Percentiles rank a stretch among this genome's conserved stretches.
Conservation (phyloP, 305 asterid species). For the Salvia sclarea region DNA sequence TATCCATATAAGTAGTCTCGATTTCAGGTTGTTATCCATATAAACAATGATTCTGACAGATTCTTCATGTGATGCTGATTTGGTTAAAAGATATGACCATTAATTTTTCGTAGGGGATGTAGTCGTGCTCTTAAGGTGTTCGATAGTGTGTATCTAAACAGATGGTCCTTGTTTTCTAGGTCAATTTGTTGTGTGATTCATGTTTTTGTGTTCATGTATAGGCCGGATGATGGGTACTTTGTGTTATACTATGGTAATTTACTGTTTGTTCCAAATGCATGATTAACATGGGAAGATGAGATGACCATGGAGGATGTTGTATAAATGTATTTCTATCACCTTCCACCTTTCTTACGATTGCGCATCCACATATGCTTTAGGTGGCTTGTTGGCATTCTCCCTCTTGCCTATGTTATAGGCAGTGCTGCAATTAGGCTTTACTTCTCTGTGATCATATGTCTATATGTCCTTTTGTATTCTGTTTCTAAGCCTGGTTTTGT, state of each 20-base stretch:
- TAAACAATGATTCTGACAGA: not conserved
- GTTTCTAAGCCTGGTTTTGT: not conserved
- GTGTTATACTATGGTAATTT: slow-evolving; percentile 3
- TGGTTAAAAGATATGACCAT: not conserved
- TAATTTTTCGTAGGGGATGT: slow-evolving; percentile 4
- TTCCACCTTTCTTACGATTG: slow-evolving; percentile 1
- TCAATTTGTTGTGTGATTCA: slow-evolving; percentile 8
- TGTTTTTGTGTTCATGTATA: slow-evolving; percentile 6
- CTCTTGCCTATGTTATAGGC: slow-evolving; percentile 10
- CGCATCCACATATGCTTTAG: not conserved
- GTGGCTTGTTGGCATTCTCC: slow-evolving; percentile 2
- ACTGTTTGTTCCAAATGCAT: not conserved
- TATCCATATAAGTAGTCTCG: not conserved
- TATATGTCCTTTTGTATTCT: not conserved
- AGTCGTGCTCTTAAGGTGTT: not conserved
- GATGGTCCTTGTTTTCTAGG: not conserved
- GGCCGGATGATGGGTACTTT: not conserved
- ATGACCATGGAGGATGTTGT: not conserved
- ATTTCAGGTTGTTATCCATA: slow-evolving; percentile 1
- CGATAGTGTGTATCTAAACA: not conserved
- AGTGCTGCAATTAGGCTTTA: slow-evolving; percentile 19
- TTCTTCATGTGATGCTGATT: slow-evolving; percentile 19
- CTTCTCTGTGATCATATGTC: not conserved
- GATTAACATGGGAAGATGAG: not conserved
- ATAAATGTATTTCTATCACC: not conserved